phyloP scores from a whole-genome alignment of 345 rosid species.

The Combretum micranthum region DNA sequence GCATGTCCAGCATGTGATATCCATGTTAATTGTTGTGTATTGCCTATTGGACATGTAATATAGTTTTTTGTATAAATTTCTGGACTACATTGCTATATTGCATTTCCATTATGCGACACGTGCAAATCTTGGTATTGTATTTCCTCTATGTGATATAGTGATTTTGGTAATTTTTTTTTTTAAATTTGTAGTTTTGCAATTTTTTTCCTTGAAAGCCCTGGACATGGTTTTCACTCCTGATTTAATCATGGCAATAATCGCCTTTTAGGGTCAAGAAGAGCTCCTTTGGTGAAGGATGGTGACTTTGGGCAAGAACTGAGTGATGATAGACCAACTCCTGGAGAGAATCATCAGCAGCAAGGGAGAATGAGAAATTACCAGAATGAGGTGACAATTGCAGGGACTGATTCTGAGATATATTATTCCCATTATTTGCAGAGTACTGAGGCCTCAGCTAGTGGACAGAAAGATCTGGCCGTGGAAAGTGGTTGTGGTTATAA shows the following conservation, averaged over 20 bases:
- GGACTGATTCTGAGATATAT: slow-evolving; percentile 45
- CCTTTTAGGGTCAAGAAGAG: slow-evolving; percentile 28
- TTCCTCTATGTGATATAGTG: too few relatives aligned
- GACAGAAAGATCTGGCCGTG: slow-evolving; percentile 45
- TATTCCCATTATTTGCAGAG: slow-evolving; percentile 40
- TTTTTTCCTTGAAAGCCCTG: neutral
- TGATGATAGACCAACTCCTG: slow-evolving; percentile 3
- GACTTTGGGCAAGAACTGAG: slow-evolving; percentile 20
- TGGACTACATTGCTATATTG: too few relatives aligned
- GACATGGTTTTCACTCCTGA: too few relatives aligned
- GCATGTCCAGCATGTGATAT: too few relatives aligned
- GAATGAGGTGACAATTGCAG: slow-evolving; percentile 39
- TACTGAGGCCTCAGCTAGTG: slow-evolving; percentile 37
- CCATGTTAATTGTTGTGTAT: too few relatives aligned
- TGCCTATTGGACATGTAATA: too few relatives aligned
- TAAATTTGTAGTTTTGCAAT: neutral
- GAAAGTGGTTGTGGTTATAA: slow-evolving; percentile 58
- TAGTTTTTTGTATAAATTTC: too few relatives aligned
- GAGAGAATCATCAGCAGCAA: slow-evolving; percentile 15
- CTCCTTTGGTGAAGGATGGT: slow-evolving; percentile 38
- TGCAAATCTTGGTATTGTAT: neutral
- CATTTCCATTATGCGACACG: too few relatives aligned
- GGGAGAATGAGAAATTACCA: slow-evolving; percentile 21
- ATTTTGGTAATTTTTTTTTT: too few relatives aligned
- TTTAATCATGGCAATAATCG: neutral